phyloP scores from a whole-genome alignment of 2,329 filamentous ascomycete genomes.

The Penicillium sp. region DNA sequence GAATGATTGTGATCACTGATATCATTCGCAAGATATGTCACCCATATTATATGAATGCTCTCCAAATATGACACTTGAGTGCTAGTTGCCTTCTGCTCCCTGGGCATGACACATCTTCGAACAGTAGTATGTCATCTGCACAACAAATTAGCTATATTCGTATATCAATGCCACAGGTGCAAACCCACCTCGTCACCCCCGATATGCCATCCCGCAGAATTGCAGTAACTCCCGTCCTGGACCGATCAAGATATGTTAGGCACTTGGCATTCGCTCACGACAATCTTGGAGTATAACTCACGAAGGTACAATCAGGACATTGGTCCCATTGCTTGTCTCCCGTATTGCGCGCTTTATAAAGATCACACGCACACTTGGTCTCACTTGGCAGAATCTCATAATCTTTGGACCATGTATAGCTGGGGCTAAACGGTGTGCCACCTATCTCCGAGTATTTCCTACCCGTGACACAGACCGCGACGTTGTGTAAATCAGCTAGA shows the following conservation, averaged over 20 bases:
- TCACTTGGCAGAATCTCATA: conserved; percentile 6
- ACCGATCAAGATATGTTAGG: conserved; percentile 8
- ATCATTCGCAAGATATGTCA: too few relatives aligned
- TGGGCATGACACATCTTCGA: conserved; percentile 19
- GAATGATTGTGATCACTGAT: too few relatives aligned
- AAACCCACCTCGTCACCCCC: conserved; percentile 19
- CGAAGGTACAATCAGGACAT: conserved; percentile 22
- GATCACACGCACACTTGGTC: conserved; percentile 15
- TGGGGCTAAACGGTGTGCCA: conserved; percentile 4
- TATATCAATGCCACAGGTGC: too few relatives aligned
- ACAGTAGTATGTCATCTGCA: conserved; percentile 21
- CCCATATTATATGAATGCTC: too few relatives aligned
- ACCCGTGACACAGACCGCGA: conserved; percentile 1
- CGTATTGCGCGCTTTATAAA: conserved; percentile 24
- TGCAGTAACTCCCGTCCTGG: conserved; percentile 20
- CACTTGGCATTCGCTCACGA: neutral
- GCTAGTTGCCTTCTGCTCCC: conserved; percentile 3
- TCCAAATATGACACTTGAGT: neutral
- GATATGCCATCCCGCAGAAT: conserved; percentile 22
- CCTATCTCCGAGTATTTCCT: conserved; percentile 7
- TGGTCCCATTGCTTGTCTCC: conserved; percentile 22
- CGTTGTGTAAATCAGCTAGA: conserved; percentile 3
- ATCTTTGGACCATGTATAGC: conserved; percentile 4
- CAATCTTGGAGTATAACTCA: neutral
- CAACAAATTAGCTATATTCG: neutral